phyloP scores from a whole-genome alignment of 179 eudicot genomes.

The Silene coronaria region DNA sequence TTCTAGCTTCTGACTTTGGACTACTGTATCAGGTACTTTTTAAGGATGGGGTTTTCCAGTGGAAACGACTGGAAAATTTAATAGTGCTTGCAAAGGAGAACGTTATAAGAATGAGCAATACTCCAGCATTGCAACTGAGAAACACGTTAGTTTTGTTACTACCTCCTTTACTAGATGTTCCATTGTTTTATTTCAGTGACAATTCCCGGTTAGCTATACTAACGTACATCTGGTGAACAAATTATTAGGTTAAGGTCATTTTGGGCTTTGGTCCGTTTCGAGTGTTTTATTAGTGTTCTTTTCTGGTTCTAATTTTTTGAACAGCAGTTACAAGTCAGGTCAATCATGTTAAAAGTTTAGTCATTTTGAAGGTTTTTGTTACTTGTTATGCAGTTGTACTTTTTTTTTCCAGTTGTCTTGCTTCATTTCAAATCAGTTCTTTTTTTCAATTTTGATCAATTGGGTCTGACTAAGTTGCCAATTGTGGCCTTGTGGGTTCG shows the following conservation, averaged over 20 bases:
- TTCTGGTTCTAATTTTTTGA: too few relatives aligned
- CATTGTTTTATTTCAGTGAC: not conserved
- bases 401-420: not conserved
- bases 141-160: conserved; percentile 37
- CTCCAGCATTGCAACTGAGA: conserved; percentile 72
- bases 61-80: conserved; percentile 94
- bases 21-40: conserved; percentile 63
- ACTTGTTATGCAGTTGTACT: not conserved
- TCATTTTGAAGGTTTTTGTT: not conserved
- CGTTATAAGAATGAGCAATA: conserved; percentile 83
- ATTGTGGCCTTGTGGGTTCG: too few relatives aligned
- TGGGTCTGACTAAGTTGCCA: too few relatives aligned
- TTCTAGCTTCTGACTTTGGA: conserved; percentile 11
- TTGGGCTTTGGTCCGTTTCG: too few relatives aligned
- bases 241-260: too few relatives aligned
- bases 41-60: conserved; percentile 89
- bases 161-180: not conserved
- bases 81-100: conserved; percentile 90
- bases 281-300: too few relatives aligned
- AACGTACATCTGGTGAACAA: not conserved
- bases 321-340: too few relatives aligned
- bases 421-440: not conserved
- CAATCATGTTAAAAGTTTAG: too few relatives aligned
- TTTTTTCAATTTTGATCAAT: too few relatives aligned
- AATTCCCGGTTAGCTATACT: not conserved